phyloP scores from a whole-genome alignment of 2,329 filamentous ascomycete species.

The Fusarium nurragi region DNA sequence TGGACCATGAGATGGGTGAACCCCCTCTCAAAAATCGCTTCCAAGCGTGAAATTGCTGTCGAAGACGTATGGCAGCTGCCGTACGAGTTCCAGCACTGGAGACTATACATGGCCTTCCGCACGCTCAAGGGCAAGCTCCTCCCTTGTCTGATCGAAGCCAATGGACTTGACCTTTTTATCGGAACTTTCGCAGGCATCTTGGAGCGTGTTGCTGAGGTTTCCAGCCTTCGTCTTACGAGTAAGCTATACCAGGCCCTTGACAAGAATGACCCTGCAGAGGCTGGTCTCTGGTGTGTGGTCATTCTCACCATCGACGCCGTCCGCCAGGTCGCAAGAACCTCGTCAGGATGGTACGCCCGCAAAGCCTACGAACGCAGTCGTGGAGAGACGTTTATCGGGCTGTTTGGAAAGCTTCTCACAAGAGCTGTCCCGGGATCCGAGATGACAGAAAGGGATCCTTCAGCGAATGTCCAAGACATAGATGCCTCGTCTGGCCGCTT shows the following conservation, averaged over 20 bases:
- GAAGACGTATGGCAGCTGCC: conserved; percentile 84
- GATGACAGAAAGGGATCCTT: conserved; percentile 49
- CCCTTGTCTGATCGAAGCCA: conserved; percentile 74
- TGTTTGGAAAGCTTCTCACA: conserved; percentile 52
- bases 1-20: conserved; percentile 86
- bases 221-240: conserved; percentile 52
- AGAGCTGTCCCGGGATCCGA: conserved; percentile 53
- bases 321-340: conserved; percentile 50
- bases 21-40: conserved; percentile 74
- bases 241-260: conserved; percentile 51
- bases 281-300: conserved; percentile 51
- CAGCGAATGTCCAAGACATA: neutral
- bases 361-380: conserved; percentile 84
- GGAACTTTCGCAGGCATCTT: conserved; percentile 71
- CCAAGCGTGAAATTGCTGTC: conserved; percentile 73
- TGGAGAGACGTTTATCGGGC: conserved; percentile 67
- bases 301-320: conserved; percentile 49
- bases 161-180: conserved; percentile 80
- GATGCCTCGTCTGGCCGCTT: neutral
- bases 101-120: conserved; percentile 78
- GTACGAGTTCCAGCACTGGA: conserved; percentile 82
- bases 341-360: conserved; percentile 78
- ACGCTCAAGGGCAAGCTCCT: conserved; percentile 78
- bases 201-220: conserved; percentile 51
- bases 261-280: conserved; percentile 42